Base-by-base conservation (phyloP, 306 rosid species). In the Cicer judaicum region DNA sequence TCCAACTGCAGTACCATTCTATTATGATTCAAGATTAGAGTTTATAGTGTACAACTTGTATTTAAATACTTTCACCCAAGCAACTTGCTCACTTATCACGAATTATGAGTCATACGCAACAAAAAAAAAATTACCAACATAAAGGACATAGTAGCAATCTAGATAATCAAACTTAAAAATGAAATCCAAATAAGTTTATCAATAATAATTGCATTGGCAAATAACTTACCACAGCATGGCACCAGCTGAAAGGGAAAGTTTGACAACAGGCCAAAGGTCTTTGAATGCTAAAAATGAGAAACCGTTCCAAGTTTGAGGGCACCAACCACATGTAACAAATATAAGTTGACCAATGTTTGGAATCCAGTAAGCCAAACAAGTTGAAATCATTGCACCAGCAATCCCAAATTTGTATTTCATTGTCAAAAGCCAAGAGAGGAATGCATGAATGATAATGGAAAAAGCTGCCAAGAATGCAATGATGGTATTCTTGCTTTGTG, bases 191-290 rank as follows among this genome's bases (percentile, higher is more conserved):
- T 70, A 55, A 59, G 39, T 39, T 74, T 5, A 9, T 15, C 18
- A 64, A 29, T 34, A 55, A 29, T n/a, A 55, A 42, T 19, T 5
- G 44, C 12, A 80, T 34, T 53, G 19, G 24, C 18, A 52, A 39
- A 14, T 18, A 40, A 15, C 79, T 81, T 68, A 88, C 92, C 89
- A 88, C 21, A 88, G 16, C 92, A 88, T 88, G 52, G 79, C 75
- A 63, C 89, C 92, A 9, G 92, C 77, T 14, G 92, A 81, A 7
- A 88, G 56, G 7, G 92, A 88, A 18, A 88, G 85, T 84, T 88
- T 85, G 71, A 88, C 69, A 53, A 88, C 86, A 39, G 88, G 92
- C 88, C 88, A 83, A 13, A 88, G 83, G 34, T 88, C 89, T 18
- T 68, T 38, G 71, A 88, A 85, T 6, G 92, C 89, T 7, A 87